Evolutionary conservation across 345 rosid genomes (phyloP).

Genomic region (Linum trigynum): DNA sequence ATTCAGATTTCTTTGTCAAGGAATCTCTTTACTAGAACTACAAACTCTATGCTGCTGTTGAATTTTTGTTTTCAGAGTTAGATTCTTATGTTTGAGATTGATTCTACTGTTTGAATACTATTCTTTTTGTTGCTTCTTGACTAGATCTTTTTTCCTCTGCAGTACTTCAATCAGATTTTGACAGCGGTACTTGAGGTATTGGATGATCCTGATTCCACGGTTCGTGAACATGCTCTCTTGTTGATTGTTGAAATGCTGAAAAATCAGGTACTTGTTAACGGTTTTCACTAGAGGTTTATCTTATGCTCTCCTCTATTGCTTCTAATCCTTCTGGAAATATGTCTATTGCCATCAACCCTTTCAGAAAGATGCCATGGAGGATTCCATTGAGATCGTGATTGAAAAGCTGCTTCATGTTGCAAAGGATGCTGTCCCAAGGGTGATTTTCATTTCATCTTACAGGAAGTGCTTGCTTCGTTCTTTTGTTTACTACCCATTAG

Average conservation of each 20-base stretch:
- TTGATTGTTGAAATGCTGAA: constrained; percentile 80
- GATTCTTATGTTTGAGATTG: background rate
- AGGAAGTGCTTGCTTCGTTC: background rate
- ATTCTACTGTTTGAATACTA: background rate
- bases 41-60: background rate
- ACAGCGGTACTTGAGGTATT: constrained; percentile 89
- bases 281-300: background rate
- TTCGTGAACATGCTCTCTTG: constrained; percentile 66
- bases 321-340: background rate
- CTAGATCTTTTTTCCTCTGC: constrained; percentile 20
- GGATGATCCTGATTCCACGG: constrained; percentile 61
- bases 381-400: constrained; percentile 81
- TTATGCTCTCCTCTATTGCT: background rate
- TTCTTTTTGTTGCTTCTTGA: background rate
- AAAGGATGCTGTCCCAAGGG: constrained; percentile 68
- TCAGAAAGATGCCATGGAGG: constrained; percentile 83
- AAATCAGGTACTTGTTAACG: constrained; percentile 52
- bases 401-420: constrained; percentile 85
- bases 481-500: constrained; percentile 4
- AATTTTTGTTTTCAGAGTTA: no score
- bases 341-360: constrained; percentile 17
- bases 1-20: no score
- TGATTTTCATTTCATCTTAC: constrained; percentile 17
- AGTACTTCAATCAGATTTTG: constrained; percentile 97
- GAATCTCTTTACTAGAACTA: background rate